A percentile compares a stretch with the other conserved stretches of the same genome.
phyloP scores from a whole-genome alignment of 1,284 basidiomycete species.

The Grifola frondosa region DNA sequence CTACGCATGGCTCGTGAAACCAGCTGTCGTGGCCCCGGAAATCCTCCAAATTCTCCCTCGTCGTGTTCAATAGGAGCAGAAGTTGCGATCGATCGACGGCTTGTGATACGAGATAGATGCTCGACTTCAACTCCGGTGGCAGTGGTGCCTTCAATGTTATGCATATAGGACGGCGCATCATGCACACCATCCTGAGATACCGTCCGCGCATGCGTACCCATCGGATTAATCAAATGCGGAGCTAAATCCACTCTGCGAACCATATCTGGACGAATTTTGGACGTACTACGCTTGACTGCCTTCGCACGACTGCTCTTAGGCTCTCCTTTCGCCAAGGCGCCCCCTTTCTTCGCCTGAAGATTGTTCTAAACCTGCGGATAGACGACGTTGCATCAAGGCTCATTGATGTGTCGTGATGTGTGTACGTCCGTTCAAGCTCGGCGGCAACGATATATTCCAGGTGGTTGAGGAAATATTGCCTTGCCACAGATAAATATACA shows the following conservation, averaged over 20 bases:
- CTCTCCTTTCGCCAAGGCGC: no score
- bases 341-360: neutral
- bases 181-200: neutral
- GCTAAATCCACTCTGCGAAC: conserved; percentile 75
- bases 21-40: conserved; percentile 78
- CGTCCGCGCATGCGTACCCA: conserved; percentile 17
- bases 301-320: neutral
- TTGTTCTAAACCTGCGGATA: neutral
- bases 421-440: conserved; percentile 28
- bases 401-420: conserved; percentile 5
- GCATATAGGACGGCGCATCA: neutral
- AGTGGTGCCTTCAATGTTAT: neutral
- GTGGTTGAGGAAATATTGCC: conserved; percentile 72
- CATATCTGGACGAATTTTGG: conserved; percentile 65
- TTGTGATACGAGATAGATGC: conserved; percentile 4
- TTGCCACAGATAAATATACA: no score
- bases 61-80: neutral
- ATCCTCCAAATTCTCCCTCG: conserved; percentile 68
- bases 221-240: conserved; percentile 74
- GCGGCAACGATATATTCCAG: conserved; percentile 68
- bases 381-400: neutral
- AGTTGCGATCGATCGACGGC: conserved; percentile 8
- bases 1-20: conserved; percentile 45
- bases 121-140: conserved; percentile 5
- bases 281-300: neutral